Base-by-base conservation (phyloP, 177 flowering plant species). In the Vitis hybrid region DNA sequence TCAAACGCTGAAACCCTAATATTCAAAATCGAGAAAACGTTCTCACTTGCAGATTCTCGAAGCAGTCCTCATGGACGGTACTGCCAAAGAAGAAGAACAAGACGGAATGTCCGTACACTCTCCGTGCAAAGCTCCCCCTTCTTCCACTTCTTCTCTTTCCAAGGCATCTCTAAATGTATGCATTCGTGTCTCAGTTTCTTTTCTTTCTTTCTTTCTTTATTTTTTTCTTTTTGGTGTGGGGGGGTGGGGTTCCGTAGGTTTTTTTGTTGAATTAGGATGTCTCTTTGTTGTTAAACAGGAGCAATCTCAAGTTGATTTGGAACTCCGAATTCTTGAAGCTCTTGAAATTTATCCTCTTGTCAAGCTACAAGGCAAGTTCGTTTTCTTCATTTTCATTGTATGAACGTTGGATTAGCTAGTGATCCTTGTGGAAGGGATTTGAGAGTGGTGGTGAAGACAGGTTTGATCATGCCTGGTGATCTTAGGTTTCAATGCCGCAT, bases 31-130 rank as follows among this genome's bases (percentile, higher is more conserved):
- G 11, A 15, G 12, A 56, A 54, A 76, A 48, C 64, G 57, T 21
- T 50, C 60, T 67, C 17, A 1, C 48, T 45, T 61, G 7, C 45
- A 40, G 45, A 40, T 40, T 4, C 5, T 40, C 45, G 8, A 40
- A 40, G 45, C 45, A 6, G 6, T 40, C 45, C 7, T 40, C 45
- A 40, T 40, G 45, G 45, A 40, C 45, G 45, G 6, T 40, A 1
- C 45, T 7, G 71, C 72, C 10, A 85, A 73, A 62, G 93, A 89
- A 63, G 95, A 89, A 66, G 93, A 88, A 67, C 97, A 86, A 74
- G 97, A 94, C 68, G 96, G 90, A 15, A 58, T 90, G 75, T 94
- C 98, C n/a, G 94, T 87, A 10, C 98, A 94, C 57, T 94, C 97
- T 57, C 94, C 91, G 17, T 87, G 94, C 79, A 95, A 93, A 68